These are phyloP conservation scores for Coprinopsis sp. DNA, from an alignment of 768 basidiomycete genomes.

Conservation along the genomic window DNA sequence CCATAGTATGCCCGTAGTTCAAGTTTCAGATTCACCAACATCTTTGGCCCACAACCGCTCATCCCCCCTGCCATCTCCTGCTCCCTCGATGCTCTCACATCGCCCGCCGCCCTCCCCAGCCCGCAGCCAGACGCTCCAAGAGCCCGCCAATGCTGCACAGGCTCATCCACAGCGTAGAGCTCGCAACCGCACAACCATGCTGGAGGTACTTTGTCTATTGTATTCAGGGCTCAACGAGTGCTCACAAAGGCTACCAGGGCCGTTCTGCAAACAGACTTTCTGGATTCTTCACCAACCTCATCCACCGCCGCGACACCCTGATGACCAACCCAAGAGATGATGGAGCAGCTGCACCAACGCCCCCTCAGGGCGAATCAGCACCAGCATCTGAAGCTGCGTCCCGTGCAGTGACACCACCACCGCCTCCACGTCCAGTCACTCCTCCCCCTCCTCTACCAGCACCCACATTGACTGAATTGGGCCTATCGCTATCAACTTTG, in stretches of 20 bases:
- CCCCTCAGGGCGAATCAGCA: conserved; percentile 15
- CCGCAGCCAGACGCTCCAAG: conserved; percentile 24
- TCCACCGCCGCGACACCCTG: conserved; percentile 61
- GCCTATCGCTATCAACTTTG: conserved; percentile 62
- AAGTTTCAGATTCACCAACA: conserved; percentile 38
- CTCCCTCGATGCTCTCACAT: conserved; percentile 23
- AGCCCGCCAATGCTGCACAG: conserved; percentile 18
- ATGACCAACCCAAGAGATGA: conserved; percentile 24
- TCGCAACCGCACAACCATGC: conserved; percentile 46
- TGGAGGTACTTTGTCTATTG: conserved; percentile 45
- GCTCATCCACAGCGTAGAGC: conserved; percentile 33
- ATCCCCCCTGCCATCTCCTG: conserved; percentile 17
- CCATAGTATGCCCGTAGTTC: conserved; percentile 55
- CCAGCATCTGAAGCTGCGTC: conserved; percentile 36
- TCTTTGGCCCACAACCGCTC: conserved; percentile 26
- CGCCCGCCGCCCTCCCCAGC: conserved; percentile 29
- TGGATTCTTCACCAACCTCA: conserved; percentile 78
- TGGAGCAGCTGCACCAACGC: conserved; percentile 23
- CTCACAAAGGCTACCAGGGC: conserved; percentile 26
- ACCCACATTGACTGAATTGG: conserved; percentile 71
- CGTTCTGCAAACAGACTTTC: conserved; percentile 73
- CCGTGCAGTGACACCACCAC: conserved; percentile 53
- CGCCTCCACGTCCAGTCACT: conserved; percentile 48
- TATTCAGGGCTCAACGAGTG: conserved; percentile 5
- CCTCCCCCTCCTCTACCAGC: conserved; percentile 71